A percentile compares a stretch with the other conserved stretches of the same genome.
These are phyloP conservation scores for Wakefieldia striispora DNA, from an alignment of 768 basidiomycete species.

Conservation along the genomic window DNA sequence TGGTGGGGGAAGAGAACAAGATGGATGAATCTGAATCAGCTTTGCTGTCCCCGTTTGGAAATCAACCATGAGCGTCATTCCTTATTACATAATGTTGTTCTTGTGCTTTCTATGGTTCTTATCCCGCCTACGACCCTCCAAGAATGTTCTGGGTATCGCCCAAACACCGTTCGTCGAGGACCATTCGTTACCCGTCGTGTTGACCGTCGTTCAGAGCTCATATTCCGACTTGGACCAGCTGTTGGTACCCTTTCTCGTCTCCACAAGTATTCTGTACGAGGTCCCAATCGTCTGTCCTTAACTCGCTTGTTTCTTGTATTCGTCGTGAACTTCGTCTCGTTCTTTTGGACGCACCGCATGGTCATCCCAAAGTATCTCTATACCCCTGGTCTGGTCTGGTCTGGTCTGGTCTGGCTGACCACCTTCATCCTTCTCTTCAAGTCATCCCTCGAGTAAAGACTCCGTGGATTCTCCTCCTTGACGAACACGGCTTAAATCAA, in stretches of 20 bases:
- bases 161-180: conserved; percentile 13
- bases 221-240: conserved; percentile 32
- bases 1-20: conserved; percentile 24
- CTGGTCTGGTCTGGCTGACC: conserved; percentile 24
- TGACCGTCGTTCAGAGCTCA: conserved; percentile 44
- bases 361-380: conserved; percentile 45
- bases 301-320: conserved; percentile 33
- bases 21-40: neutral
- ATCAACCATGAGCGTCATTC: conserved; percentile 3
- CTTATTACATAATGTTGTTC: neutral
- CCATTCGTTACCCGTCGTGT: conserved; percentile 44
- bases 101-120: conserved; percentile 13
- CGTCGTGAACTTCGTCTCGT: conserved; percentile 35
- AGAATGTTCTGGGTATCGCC: neutral
- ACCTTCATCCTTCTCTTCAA: conserved; percentile 32
- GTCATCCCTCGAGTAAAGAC: conserved; percentile 40
- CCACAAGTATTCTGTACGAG: conserved; percentile 38
- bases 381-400: conserved; percentile 27
- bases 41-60: conserved; percentile 7
- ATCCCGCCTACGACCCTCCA: neutral
- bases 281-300: conserved; percentile 49
- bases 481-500: conserved; percentile 41
- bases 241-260: conserved; percentile 39
- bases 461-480: conserved; percentile 52
- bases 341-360: conserved; percentile 27